Evolutionary conservation across 306 rosid species (phyloP).

Genomic region (Styphnolobium japonicum): DNA sequence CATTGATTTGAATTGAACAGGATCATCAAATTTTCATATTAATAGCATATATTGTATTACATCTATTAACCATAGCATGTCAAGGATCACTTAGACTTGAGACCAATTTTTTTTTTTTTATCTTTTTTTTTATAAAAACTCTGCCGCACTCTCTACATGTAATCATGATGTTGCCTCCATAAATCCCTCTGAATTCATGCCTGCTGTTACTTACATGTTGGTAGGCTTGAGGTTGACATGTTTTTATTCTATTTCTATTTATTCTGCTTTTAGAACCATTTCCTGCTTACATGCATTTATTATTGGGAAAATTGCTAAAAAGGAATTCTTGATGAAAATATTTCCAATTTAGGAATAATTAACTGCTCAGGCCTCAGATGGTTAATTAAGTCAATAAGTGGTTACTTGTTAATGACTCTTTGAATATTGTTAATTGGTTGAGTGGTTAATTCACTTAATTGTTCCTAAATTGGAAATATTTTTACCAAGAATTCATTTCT

Average conservation of each 20-base stretch:
- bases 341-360: neutral
- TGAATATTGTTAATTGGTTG: neutral
- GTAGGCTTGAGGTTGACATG: slow-evolving; percentile 7
- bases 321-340: neutral
- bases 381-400: neutral
- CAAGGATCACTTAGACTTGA: neutral
- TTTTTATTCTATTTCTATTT: slow-evolving; percentile 6
- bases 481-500: neutral
- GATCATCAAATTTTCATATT: neutral
- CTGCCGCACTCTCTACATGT: neutral
- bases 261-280: neutral
- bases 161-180: neutral
- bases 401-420: neutral
- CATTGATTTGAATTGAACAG: slow-evolving; percentile 10
- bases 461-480: neutral
- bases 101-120: neutral
- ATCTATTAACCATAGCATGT: slow-evolving; percentile 6
- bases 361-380: neutral
- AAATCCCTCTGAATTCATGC: neutral
- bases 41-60: slow-evolving; percentile 5
- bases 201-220: slow-evolving; percentile 4
- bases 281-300: neutral
- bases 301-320: neutral
- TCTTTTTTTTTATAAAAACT: neutral
- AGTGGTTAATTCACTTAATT: neutral